Evolutionary conservation across 495 filamentous ascomycete genomes (phyloP), one percentile per base, ranked within the genome.

Genomic region (Corynascus novoguineensis): DNA sequence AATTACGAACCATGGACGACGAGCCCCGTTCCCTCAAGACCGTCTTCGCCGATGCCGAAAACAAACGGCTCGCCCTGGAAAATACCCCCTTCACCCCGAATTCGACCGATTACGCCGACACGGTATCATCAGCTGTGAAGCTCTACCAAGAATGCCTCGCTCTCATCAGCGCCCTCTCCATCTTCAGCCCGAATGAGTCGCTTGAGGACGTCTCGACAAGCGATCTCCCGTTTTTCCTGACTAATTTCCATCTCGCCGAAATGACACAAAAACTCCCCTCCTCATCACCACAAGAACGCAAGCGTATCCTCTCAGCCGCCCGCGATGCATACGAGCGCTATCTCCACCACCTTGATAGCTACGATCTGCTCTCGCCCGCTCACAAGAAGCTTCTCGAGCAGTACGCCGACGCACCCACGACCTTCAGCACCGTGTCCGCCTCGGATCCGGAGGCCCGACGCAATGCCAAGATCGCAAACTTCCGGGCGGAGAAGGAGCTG

Each of bases 131-230:
- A 32, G 81, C 87, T 15, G 82, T 95, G 49, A 64, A 77, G 53
- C 77, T 81, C 50, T 88, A 96, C 71, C 78, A 89, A 60, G 78
- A 88, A 68, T 90, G 87, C 69, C 77, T 86, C 34, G 71, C 77
- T 60, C 79, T 91, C 35, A 82, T 88, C 59, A 73, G 81, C 57
- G 75, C 82, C 41, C 72, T 92, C 50, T 86, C 88, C 0, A 70
- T 97, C 12, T 97, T 97, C 78, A 93, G 89, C 64, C 79, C 85
- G 8, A 97, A 98, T 69, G 93, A 98, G 68, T 79, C 81, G 2
- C 71, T 96, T 31, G 95, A 97, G 53, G 93, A 98, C 75, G 74
- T 97, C 28, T 77, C 87, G 11, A 92, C 91, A 11, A 79, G 78
- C n/a, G 84, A 93, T 70, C 70, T 98, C 41, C 87, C 86, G 80